Evolutionary conservation across 2,329 filamentous ascomycete species (phyloP).

Genomic region (Ampelomyces quisqualis): DNA sequence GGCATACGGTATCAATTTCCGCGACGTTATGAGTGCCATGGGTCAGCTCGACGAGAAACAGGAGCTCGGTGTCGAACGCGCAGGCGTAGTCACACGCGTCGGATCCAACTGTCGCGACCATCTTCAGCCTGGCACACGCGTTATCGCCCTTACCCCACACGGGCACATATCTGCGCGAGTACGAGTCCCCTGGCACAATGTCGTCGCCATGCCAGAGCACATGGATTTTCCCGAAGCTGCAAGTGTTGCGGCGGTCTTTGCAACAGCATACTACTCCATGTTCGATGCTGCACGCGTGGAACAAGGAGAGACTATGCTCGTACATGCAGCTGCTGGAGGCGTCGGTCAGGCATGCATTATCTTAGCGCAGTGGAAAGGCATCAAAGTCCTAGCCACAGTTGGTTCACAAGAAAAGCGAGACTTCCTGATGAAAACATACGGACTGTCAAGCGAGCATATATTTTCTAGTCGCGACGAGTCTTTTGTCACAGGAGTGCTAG

Average conservation of each 20-base stretch:
- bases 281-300: slow-evolving; percentile 20
- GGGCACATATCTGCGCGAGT: not conserved
- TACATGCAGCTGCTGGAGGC: slow-evolving; percentile 26
- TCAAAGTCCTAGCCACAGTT: slow-evolving; percentile 6
- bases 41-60: not conserved
- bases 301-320: slow-evolving; percentile 29
- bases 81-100: slow-evolving; percentile 11
- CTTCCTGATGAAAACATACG: not conserved
- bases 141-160: not conserved
- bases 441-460: slow-evolving; percentile 26
- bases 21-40: slow-evolving; percentile 12
- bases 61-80: slow-evolving; percentile 12
- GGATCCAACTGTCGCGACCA: no score
- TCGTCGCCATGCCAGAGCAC: slow-evolving; percentile 8
- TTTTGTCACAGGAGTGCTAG: slow-evolving; percentile 2
- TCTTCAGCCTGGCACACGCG: no score
- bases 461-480: slow-evolving; percentile 28
- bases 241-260: not conserved
- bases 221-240: slow-evolving; percentile 17
- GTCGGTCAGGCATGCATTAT: slow-evolving; percentile 23
- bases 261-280: slow-evolving; percentile 17
- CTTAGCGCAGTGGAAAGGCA: slow-evolving; percentile 13
- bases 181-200: not conserved
- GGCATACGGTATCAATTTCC: slow-evolving; percentile 15
- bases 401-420: slow-evolving; percentile 1